phyloP scores from a whole-genome alignment of 371 early-diverging fungal genomes.

The Phascolomyces articulosus region DNA sequence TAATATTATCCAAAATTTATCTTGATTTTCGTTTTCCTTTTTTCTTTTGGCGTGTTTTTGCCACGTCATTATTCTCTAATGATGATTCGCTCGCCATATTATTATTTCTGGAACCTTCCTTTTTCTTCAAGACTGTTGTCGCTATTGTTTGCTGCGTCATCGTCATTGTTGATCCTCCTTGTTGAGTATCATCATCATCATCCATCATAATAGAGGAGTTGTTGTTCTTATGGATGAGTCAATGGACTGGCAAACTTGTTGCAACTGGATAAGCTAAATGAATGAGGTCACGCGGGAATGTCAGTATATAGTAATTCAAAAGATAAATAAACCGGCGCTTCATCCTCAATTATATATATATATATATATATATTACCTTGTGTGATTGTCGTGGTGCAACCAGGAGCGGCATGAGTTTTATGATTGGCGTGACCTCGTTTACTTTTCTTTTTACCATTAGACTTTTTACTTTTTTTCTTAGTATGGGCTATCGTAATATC shows the following conservation, averaged over 20 bases:
- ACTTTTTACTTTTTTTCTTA: conserved; percentile 10
- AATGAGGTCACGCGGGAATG: background rate
- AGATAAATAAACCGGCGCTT: too few species aligned
- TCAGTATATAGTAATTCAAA: background rate
- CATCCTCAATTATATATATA: too few species aligned
- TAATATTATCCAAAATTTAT: too few species aligned
- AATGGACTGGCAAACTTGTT: background rate
- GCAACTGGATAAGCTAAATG: background rate
- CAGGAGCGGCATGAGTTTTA: conserved; percentile 20
- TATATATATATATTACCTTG: conserved; percentile 7
- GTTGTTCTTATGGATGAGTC: background rate
- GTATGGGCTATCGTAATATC: background rate
- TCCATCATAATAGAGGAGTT: background rate
- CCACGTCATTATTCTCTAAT: background rate
- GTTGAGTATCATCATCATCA: background rate
- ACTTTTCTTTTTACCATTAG: conserved; percentile 18
- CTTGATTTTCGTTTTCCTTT: background rate
- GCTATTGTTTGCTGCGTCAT: too few species aligned
- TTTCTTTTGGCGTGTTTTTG: background rate
- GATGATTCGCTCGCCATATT: background rate
- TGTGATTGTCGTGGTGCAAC: conserved; percentile 26
- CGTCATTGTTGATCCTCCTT: too few species aligned
- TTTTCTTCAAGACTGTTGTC: too few species aligned
- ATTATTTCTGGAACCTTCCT: conserved; percentile 5
- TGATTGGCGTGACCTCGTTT: conserved; percentile 71